Percentiles rank a stretch among this genome's conserved stretches.
Evolutionary conservation across 176 grass and related monocot genomes (phyloP).

Genomic region (Neostapfia colusana): DNA sequence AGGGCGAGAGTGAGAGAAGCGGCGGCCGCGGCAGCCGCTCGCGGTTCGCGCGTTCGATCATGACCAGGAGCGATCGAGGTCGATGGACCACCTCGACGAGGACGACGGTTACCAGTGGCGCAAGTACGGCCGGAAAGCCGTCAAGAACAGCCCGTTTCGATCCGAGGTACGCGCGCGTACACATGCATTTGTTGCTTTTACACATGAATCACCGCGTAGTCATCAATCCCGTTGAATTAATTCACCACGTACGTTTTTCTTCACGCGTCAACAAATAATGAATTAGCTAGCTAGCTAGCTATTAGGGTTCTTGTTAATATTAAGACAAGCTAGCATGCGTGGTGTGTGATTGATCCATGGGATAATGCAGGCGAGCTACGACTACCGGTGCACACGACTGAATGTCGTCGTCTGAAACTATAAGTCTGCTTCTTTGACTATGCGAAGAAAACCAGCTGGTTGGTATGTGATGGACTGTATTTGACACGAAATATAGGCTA

Average conservation of each 20-base stretch:
- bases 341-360: too few relatives aligned
- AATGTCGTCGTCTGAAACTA: background rate
- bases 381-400: conserved; percentile 99
- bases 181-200: background rate
- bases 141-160: conserved; percentile 96
- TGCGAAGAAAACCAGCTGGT: background rate
- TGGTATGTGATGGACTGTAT: background rate
- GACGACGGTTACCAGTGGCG: conserved; percentile 96
- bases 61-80: conserved; percentile 94
- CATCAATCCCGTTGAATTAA: background rate
- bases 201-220: background rate
- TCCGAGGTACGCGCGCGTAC: conserved; percentile 72
- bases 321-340: too few relatives aligned
- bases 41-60: conserved; percentile 87
- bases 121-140: conserved; percentile 97
- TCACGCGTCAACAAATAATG: background rate
- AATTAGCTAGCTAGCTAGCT: too few relatives aligned
- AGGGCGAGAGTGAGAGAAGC: conserved; percentile 79
- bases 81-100: conserved; percentile 83
- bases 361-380: conserved; percentile 73
- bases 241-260: background rate
- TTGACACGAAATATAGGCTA: conserved; percentile 32
- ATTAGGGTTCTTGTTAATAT: conserved; percentile 14
- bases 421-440: conserved; percentile 24
- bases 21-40: conserved; percentile 66